Evolutionary conservation across 2,329 filamentous ascomycete species (phyloP).

Genomic region (Thermomyces lanuginosus): DNA sequence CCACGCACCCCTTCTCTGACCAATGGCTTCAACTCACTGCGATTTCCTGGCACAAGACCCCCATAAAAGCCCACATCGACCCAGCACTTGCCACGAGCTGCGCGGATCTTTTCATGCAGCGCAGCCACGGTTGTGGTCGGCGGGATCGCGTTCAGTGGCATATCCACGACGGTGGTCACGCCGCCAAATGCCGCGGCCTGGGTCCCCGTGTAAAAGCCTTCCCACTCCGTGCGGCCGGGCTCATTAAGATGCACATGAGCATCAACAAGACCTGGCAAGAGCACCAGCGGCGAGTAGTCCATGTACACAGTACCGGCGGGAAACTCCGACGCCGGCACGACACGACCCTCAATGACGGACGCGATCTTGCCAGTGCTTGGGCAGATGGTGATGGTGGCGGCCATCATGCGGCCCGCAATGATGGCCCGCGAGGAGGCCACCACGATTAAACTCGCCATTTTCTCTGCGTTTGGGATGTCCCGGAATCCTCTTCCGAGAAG

Average conservation of each 20-base stretch:
- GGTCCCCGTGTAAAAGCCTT: slow-evolving; percentile 91
- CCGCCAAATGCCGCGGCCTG: slow-evolving; percentile 86
- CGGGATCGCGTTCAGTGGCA: slow-evolving; percentile 93
- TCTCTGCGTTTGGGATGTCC: no score
- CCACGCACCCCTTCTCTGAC: slow-evolving; percentile 77
- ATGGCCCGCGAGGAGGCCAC: slow-evolving; percentile 73
- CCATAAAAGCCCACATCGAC: slow-evolving; percentile 98
- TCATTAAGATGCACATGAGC: slow-evolving; percentile 97
- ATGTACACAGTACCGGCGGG: slow-evolving; percentile 55
- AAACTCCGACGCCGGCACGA: slow-evolving; percentile 63
- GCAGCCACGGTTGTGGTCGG: slow-evolving; percentile 79
- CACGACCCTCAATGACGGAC: slow-evolving; percentile 51
- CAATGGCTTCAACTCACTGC: slow-evolving; percentile 58
- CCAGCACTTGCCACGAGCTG: slow-evolving; percentile 81
- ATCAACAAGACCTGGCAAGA: slow-evolving; percentile 85
- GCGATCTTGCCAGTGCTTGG: slow-evolving; percentile 68
- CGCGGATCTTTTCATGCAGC: slow-evolving; percentile 69
- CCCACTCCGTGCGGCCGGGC: slow-evolving; percentile 93
- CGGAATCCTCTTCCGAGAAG: no score
- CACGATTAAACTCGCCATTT: slow-evolving; percentile 30
- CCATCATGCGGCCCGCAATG: slow-evolving; percentile 57
- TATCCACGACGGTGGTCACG: slow-evolving; percentile 92
- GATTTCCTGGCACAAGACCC: slow-evolving; percentile 82
- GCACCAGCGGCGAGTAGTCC: slow-evolving; percentile 68
- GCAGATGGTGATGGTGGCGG: slow-evolving; percentile 71